phyloP scores from a whole-genome alignment of 2,329 filamentous ascomycete species.

The Trichoderma oligosporum region DNA sequence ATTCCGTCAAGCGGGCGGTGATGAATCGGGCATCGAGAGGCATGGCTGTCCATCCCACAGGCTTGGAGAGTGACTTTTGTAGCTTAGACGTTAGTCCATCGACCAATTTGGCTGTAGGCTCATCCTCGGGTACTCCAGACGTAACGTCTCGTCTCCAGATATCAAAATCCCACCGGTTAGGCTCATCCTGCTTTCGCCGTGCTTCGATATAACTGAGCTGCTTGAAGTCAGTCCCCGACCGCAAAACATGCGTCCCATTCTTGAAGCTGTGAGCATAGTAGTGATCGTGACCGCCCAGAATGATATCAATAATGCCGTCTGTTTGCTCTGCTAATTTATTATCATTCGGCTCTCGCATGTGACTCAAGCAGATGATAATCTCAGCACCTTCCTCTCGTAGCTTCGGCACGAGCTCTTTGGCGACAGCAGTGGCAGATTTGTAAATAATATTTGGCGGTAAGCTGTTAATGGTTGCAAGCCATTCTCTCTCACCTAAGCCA shows the following conservation, averaged over 20 bases:
- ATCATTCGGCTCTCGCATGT: slow-evolving; percentile 86
- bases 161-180: slow-evolving; percentile 68
- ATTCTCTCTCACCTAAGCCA: slow-evolving; percentile 81
- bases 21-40: slow-evolving; percentile 84
- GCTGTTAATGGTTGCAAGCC: slow-evolving; percentile 84
- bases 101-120: slow-evolving; percentile 58
- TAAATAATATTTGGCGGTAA: slow-evolving; percentile 80
- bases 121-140: slow-evolving; percentile 62
- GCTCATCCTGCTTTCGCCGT: slow-evolving; percentile 49
- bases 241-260: slow-evolving; percentile 77
- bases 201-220: slow-evolving; percentile 85
- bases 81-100: slow-evolving; percentile 68
- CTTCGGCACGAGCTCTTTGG: slow-evolving; percentile 68
- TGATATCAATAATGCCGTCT: slow-evolving; percentile 73
- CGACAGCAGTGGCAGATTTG: slow-evolving; percentile 71
- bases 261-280: slow-evolving; percentile 76
- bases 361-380: slow-evolving; percentile 76
- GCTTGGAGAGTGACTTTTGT: slow-evolving; percentile 73
- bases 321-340: slow-evolving; percentile 76
- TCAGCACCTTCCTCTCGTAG: slow-evolving; percentile 75
- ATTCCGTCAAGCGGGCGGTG: slow-evolving; percentile 72
- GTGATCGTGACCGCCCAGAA: slow-evolving; percentile 87
- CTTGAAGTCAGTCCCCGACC: slow-evolving; percentile 88
- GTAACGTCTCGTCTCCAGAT: slow-evolving; percentile 73
- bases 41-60: slow-evolving; percentile 76